Conservation (phyloP, 139 green algal species). For the Yamagishiella unicocca region DNA sequence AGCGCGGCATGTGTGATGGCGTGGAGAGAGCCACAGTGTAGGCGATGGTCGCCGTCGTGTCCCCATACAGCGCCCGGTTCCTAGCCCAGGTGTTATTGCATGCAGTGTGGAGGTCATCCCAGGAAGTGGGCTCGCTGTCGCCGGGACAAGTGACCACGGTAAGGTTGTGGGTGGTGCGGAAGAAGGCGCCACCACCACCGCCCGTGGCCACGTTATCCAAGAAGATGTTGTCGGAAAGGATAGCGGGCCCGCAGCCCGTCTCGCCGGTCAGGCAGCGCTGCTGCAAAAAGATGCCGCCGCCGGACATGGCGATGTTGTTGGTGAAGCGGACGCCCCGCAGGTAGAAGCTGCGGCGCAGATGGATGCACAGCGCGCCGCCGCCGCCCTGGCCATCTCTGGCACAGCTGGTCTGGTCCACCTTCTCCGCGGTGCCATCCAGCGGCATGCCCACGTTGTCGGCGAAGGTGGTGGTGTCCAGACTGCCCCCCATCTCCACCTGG, state of each 20-base stretch:
- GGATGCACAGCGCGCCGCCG: background rate
- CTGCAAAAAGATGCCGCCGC: background rate
- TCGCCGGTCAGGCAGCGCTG: slow-evolving; percentile 1
- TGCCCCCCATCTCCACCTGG: slow-evolving; percentile 9
- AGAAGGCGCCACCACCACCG: background rate
- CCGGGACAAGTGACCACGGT: background rate
- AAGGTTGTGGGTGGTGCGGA: slow-evolving; percentile 1
- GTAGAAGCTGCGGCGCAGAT: background rate
- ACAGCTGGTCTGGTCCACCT: background rate
- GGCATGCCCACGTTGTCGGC: background rate
- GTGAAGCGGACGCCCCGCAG: background rate
- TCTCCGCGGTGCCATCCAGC: background rate
- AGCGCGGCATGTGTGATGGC: background rate
- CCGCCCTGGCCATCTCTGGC: background rate
- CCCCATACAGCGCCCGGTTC: background rate
- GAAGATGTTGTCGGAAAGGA: background rate
- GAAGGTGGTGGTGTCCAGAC: background rate
- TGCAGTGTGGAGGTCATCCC: background rate
- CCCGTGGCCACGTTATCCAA: background rate
- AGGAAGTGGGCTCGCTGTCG: too few species aligned
- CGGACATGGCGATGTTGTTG: background rate
- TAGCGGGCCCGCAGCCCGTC: background rate
- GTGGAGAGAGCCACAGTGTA: background rate
- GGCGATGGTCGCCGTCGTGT: background rate
- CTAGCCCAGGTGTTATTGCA: background rate